phyloP scores from a whole-genome alignment of 805 yeast genomes.

The Pichia pseudocactophila region DNA sequence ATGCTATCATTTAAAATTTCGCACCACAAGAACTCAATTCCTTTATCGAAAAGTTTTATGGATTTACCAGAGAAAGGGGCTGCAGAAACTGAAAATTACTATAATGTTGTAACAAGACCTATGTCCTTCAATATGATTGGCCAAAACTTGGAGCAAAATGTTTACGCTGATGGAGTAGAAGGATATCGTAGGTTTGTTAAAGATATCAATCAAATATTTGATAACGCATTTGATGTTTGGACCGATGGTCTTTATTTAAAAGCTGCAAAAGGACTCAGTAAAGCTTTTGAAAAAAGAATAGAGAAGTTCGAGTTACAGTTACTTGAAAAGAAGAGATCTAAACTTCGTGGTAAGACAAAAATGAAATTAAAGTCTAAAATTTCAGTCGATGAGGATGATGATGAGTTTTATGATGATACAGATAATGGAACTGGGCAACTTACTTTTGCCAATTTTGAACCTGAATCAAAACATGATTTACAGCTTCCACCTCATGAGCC shows the following conservation, averaged over 20 bases:
- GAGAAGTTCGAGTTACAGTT: constrained; percentile 25
- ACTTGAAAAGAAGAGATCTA: constrained; percentile 5
- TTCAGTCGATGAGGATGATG: neutral
- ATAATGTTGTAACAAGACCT: constrained; percentile 59
- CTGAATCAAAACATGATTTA: neutral
- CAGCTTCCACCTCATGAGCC: constrained; percentile 13
- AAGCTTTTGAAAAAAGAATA: constrained; percentile 38
- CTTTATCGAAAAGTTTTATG: constrained; percentile 43
- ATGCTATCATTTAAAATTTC: constrained; percentile 13
- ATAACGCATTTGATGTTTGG: constrained; percentile 73
- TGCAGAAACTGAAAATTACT: constrained; percentile 54
- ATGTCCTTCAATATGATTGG: constrained; percentile 60
- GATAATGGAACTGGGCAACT: constrained; percentile 1
- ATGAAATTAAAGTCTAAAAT: constrained; percentile 7
- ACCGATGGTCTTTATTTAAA: constrained; percentile 64
- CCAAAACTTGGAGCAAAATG: constrained; percentile 41
- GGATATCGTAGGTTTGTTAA: constrained; percentile 49
- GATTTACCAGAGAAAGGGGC: constrained; percentile 65
- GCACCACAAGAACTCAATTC: constrained; percentile 15
- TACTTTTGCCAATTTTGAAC: neutral
- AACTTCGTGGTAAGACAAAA: neutral
- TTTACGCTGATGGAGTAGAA: constrained; percentile 39
- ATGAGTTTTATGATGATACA: neutral
- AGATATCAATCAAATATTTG: constrained; percentile 56
- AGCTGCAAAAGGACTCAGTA: constrained; percentile 57